Evolutionary conservation across 108 stramenopile species (phyloP).

Genomic region (Cyclotella baltica): DNA sequence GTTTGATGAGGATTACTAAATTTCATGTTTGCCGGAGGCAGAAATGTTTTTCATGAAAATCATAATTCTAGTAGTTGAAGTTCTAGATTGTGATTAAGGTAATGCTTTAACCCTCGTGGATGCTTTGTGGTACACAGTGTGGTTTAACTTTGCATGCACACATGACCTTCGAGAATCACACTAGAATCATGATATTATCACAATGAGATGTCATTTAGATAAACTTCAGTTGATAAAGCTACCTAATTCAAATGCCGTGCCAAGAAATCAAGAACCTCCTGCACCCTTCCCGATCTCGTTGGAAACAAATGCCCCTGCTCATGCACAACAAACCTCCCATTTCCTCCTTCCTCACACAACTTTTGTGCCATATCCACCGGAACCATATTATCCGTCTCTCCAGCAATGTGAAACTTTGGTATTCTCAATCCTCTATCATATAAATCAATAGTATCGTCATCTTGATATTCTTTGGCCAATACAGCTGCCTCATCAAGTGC

Average conservation of each 20-base stretch:
- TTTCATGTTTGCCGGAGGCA: not conserved
- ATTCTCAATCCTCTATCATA: conserved; percentile 48
- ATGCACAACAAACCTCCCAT: conserved; percentile 63
- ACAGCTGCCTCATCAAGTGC: conserved; percentile 50
- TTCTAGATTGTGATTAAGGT: no score
- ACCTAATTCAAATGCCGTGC: not conserved
- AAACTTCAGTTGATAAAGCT: conserved; percentile 21
- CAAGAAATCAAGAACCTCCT: conserved; percentile 71
- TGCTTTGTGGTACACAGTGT: no score
- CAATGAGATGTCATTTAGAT: no score
- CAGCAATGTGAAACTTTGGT: conserved; percentile 80
- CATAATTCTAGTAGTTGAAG: no score
- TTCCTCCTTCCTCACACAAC: conserved; percentile 66
- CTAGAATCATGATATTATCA: no score
- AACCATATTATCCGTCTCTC: conserved; percentile 71
- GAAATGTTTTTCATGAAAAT: no score
- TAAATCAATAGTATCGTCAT: conserved; percentile 1
- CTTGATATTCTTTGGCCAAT: conserved; percentile 3
- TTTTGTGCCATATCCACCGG: conserved; percentile 57
- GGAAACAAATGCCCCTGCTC: conserved; percentile 83
- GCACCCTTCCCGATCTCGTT: conserved; percentile 64
- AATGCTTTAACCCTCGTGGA: no score
- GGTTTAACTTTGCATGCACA: no score
- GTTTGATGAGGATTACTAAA: conserved; percentile 80
- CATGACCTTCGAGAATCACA: no score